Evolutionary conservation across 164 flowering plant species (phyloP).

Genomic region (Annona squamosa): DNA sequence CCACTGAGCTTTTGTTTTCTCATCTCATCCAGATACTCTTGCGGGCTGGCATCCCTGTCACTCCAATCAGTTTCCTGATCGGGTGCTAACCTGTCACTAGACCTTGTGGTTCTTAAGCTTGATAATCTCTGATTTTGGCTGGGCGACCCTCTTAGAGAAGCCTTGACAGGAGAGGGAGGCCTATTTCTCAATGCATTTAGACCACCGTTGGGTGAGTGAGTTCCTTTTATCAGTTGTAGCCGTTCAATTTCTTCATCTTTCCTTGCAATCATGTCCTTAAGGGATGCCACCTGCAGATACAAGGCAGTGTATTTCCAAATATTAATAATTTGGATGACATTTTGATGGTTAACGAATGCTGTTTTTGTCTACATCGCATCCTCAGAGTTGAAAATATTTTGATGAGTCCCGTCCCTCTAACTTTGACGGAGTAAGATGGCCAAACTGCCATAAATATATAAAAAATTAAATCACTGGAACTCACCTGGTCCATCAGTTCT

Average conservation of each 20-base stretch:
- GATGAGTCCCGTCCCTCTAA: too few relatives aligned
- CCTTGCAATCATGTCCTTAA: slow-evolving; percentile 65
- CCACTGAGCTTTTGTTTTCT: slow-evolving; percentile 25
- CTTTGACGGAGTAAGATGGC: too few relatives aligned
- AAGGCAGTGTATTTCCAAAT: not conserved
- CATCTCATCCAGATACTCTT: slow-evolving; percentile 39
- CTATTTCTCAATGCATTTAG: slow-evolving; percentile 25
- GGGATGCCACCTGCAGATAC: slow-evolving; percentile 60
- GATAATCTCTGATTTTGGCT: slow-evolving; percentile 24
- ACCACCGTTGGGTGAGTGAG: slow-evolving; percentile 26
- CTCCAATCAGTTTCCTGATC: slow-evolving; percentile 35
- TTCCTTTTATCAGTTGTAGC: slow-evolving; percentile 52
- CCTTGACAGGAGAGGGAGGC: slow-evolving; percentile 32
- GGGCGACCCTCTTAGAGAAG: slow-evolving; percentile 18
- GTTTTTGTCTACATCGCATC: too few relatives aligned
- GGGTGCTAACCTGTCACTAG: slow-evolving; percentile 25
- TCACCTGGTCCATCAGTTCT: slow-evolving; percentile 90
- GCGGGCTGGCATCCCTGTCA: slow-evolving; percentile 39
- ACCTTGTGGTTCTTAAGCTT: slow-evolving; percentile 25
- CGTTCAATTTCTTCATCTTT: slow-evolving; percentile 89
- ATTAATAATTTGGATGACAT: too few relatives aligned
- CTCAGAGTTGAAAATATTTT: too few relatives aligned
- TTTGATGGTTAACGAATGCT: too few relatives aligned
- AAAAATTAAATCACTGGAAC: not conserved
- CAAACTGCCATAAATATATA: too few relatives aligned